Percentiles rank a stretch among this genome's conserved stretches.
phyloP scores from a whole-genome alignment of 1,284 basidiomycete species.

The Naganishia sp. region DNA sequence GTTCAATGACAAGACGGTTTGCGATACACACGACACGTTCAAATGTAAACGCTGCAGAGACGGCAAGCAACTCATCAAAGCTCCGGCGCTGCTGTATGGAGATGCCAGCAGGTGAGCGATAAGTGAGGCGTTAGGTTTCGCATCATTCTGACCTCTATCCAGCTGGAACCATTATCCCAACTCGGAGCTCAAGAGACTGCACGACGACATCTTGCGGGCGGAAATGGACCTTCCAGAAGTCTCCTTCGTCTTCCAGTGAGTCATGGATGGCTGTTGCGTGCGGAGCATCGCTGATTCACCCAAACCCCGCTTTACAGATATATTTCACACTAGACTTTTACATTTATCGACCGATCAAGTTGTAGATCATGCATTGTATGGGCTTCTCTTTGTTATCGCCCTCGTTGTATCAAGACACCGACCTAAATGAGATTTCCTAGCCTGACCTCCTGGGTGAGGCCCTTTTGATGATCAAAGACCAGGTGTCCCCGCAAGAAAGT shows the following conservation, averaged over 20 bases:
- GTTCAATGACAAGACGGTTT: slow-evolving; percentile 83
- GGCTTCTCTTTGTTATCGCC: slow-evolving; percentile 4
- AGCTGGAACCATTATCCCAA: slow-evolving; percentile 99
- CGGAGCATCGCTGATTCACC: not conserved
- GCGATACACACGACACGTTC: slow-evolving; percentile 96
- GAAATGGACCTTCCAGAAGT: slow-evolving; percentile 83
- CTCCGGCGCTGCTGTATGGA: slow-evolving; percentile 86
- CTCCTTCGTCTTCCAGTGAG: slow-evolving; percentile 88
- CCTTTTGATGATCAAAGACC: slow-evolving; percentile 60
- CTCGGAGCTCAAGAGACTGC: slow-evolving; percentile 79
- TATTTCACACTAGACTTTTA: slow-evolving; percentile 20
- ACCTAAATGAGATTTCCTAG: slow-evolving; percentile 30
- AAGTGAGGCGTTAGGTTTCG: not conserved
- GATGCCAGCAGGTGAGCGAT: slow-evolving; percentile 90
- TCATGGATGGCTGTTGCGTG: slow-evolving; percentile 44
- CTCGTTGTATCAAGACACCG: slow-evolving; percentile 12
- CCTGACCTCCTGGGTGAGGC: slow-evolving; percentile 16
- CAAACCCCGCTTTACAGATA: slow-evolving; percentile 5
- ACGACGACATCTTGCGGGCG: slow-evolving; percentile 91
- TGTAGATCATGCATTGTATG: slow-evolving; percentile 15
- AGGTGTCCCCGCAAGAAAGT: slow-evolving; percentile 74
- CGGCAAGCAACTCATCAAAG: slow-evolving; percentile 80
- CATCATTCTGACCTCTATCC: slow-evolving; percentile 32
- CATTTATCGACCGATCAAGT: not conserved
- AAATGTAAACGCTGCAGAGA: slow-evolving; percentile 94